Base-by-base conservation (phyloP, 1,284 basidiomycete genomes). In the Volvariella surrecta region DNA sequence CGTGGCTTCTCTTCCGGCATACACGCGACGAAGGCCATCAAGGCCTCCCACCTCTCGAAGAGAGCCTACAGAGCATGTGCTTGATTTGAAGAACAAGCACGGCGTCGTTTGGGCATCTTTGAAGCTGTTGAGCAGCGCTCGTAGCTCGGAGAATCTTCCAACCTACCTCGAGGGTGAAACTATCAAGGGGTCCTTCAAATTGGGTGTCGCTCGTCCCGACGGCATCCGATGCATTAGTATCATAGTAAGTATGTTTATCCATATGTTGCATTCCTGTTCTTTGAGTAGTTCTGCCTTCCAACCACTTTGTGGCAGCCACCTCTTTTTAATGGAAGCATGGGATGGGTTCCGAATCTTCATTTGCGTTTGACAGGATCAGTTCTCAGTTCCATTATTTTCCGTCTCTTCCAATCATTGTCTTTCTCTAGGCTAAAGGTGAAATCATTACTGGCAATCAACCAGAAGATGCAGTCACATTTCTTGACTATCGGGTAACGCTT, bases 111-210 rank as follows among this genome's bases (percentile, higher is more conserved):
- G 63, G 63, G 59, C 65, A 39, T 62, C 62, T 37, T 61, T 72
- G 40, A 66, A 62, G 42, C 56, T 72, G 45, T 58, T 53, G 52
- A 72, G 70, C 58, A 70, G 67, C 48, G 70, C 70, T 9, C 70
- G 67, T 50, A 70, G 68, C 3, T 55, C 64, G 10, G 65, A 64
- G 45, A 68, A 67, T 40, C 54, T 70, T 16, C 69, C 70, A 9
- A 70, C 67, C 17, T 70, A 66, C 52, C 66, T 66, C 52, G 70
- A 73, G 58, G 71, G 68, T 58, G 69, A 71, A 52, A 63, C 64
- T 42, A 66, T 73, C 54, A 68, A 58, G 40, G 68, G 68, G 34
- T 59, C 55, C 28, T 57, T 73, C 37, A 63, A 70, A 48, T 52
- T 73, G 46, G 55, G 58, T 41, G 66, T 67, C 17, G 69, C 68